Conservation (phyloP, 495 filamentous ascomycete genomes). For the Astrocystis sublimbata region DNA sequence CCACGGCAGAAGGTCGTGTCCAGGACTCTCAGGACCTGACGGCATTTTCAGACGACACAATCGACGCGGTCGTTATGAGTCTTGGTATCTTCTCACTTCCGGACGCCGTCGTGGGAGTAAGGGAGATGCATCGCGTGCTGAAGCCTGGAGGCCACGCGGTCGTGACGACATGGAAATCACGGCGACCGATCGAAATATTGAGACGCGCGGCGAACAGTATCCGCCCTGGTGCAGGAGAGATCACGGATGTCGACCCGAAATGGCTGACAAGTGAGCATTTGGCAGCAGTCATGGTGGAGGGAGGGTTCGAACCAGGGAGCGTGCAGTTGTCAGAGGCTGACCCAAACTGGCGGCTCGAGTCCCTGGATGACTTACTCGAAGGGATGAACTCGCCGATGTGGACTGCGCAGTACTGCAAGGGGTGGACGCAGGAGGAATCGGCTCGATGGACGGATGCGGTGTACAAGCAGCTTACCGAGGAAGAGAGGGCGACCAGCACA, state of each 20-base stretch:
- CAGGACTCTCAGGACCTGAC: slow-evolving; percentile 27
- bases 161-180: slow-evolving; percentile 36
- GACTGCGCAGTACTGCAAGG: slow-evolving; percentile 31
- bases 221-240: slow-evolving; percentile 10
- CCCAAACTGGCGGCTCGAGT: slow-evolving; percentile 24
- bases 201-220: slow-evolving; percentile 16
- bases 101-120: slow-evolving; percentile 22
- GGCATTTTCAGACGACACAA: slow-evolving; percentile 24
- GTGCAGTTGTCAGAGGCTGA: slow-evolving; percentile 14
- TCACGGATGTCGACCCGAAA: slow-evolving; percentile 20
- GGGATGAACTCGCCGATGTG: slow-evolving; percentile 24
- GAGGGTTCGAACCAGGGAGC: slow-evolving; percentile 18
- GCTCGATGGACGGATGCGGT: slow-evolving; percentile 27
- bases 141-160: slow-evolving; percentile 34
- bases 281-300: slow-evolving; percentile 16
- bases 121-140: slow-evolving; percentile 36
- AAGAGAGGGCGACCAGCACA: slow-evolving; percentile 47
- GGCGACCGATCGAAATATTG: slow-evolving; percentile 15
- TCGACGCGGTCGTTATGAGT: slow-evolving; percentile 31
- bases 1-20: slow-evolving; percentile 19
- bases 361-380: slow-evolving; percentile 14
- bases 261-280: slow-evolving; percentile 28
- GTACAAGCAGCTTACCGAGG: slow-evolving; percentile 36
- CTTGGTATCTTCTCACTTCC: slow-evolving; percentile 29
- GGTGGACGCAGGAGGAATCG: slow-evolving; percentile 33